Percentiles rank a stretch among this genome's conserved stretches.
Conservation (phyloP, 768 basidiomycete genomes). For the Leucocoprinus leucothites region DNA sequence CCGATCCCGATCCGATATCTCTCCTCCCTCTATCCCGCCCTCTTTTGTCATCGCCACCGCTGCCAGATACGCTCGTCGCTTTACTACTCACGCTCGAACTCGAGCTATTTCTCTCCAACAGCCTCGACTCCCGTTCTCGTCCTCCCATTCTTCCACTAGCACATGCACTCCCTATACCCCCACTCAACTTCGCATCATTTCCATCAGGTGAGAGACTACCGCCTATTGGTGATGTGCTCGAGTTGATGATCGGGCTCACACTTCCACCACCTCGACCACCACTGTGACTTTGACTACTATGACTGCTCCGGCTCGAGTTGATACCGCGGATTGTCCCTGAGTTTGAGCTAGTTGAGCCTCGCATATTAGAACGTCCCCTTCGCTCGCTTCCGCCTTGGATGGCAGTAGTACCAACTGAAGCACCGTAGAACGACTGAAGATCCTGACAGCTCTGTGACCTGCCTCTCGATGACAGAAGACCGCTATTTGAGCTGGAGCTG, state of each 20-base stretch:
- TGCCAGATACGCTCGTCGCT: conserved; percentile 25
- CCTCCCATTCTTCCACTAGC: conserved; percentile 30
- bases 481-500: not conserved
- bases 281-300: conserved; percentile 15
- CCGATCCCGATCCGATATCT: conserved; percentile 11
- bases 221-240: conserved; percentile 34
- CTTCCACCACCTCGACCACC: conserved; percentile 18
- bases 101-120: conserved; percentile 24
- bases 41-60: conserved; percentile 26
- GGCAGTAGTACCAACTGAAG: not conserved
- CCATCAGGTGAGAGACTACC: conserved; percentile 38
- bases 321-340: conserved; percentile 12
- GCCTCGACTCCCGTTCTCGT: conserved; percentile 20
- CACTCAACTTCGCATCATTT: conserved; percentile 12
- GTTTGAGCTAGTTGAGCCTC: conserved; percentile 6
- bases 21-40: conserved; percentile 39
- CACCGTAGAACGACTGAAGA: not conserved
- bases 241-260: conserved; percentile 40
- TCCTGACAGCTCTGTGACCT: conserved; percentile 10
- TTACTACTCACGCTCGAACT: conserved; percentile 19
- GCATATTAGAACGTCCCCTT: conserved; percentile 3
- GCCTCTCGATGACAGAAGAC: not conserved
- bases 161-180: conserved; percentile 24
- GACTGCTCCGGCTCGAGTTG: conserved; percentile 12
- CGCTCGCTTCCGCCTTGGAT: conserved; percentile 8